phyloP scores from a whole-genome alignment of 768 basidiomycete genomes.

The Psilocybe cyanescens region DNA sequence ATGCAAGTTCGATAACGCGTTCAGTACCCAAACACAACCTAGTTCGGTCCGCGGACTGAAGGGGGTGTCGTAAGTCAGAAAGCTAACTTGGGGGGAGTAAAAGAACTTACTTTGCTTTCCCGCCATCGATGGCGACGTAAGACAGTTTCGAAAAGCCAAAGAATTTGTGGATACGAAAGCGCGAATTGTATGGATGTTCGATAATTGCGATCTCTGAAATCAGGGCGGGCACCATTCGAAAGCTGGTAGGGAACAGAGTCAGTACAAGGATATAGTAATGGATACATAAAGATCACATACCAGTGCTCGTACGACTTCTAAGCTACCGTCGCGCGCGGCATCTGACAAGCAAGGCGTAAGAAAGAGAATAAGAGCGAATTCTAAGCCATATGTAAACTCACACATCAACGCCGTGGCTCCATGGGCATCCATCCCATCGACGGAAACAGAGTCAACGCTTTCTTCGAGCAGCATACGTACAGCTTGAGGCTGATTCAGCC shows the following conservation, averaged over 20 bases:
- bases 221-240: slow-evolving; percentile 71
- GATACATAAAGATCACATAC: slow-evolving; percentile 41
- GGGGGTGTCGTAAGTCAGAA: slow-evolving; percentile 17
- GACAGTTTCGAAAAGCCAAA: slow-evolving; percentile 73
- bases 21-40: slow-evolving; percentile 38
- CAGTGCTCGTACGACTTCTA: slow-evolving; percentile 68
- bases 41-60: slow-evolving; percentile 42
- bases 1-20: slow-evolving; percentile 40
- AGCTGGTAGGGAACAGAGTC: slow-evolving; percentile 43
- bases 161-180: slow-evolving; percentile 58
- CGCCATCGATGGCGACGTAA: slow-evolving; percentile 64
- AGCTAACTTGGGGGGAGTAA: slow-evolving; percentile 4
- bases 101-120: slow-evolving; percentile 56
- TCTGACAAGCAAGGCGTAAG: slow-evolving; percentile 47
- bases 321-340: slow-evolving; percentile 73
- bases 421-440: slow-evolving; percentile 74
- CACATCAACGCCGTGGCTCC: slow-evolving; percentile 87
- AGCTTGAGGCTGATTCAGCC: slow-evolving; percentile 66
- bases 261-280: slow-evolving; percentile 2
- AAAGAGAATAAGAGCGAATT: background rate
- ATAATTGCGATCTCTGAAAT: slow-evolving; percentile 72
- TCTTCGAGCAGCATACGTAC: slow-evolving; percentile 70
- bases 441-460: slow-evolving; percentile 63
- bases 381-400: slow-evolving; percentile 42
- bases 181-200: slow-evolving; percentile 76